Base-by-base conservation (phyloP, 2,329 filamentous ascomycete species). In the Ophiobolus disseminans region DNA sequence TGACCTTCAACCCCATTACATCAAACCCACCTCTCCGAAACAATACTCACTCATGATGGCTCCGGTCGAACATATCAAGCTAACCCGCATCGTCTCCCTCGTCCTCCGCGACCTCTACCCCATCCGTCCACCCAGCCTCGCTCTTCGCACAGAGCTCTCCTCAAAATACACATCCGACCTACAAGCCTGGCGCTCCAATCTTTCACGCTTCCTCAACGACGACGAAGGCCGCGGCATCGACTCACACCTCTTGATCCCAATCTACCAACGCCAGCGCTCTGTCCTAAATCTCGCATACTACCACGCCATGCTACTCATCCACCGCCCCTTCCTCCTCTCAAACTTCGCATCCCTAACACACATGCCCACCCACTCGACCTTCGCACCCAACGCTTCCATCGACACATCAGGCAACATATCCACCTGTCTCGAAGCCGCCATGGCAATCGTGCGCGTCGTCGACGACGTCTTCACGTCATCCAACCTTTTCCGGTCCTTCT, bases 221-320 rank as follows among this genome's bases (percentile, higher is more conserved):
- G 73, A 68, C 7, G 53, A 53, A 7, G 48, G 42, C 17, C 46
- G 45, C 13, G 50, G 57, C 17, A 65, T 79, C 4, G 75, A 78
- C 38, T 69, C 75, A 0, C 75, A 72, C 4, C 72, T 75, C 44
- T 62, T 79, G 6, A 76, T 80, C 23, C 74, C 79, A 1, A 73
- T 79, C n/a, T 82, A 80, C 54, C 75, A 79, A 44, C 72, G 80
- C 3, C 82, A 85, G 53, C 77, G 81, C 2, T 79, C 74, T 0
- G 81, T 82, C 1, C 65, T 85, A 8, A 79, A 78, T 30, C 69
- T 85, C 0, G 81, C 81, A 0, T 78, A 83, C 53, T 78, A 76
- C 4, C 82, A 85, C 43, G 80, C 82, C 2, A 73, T 81, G 7
- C 82, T 86, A 60, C 76, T 85, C 14, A 77, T 80, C 5, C 83